phyloP scores from a whole-genome alignment of 352 stramenopile species.

The Albugo laibachii region DNA sequence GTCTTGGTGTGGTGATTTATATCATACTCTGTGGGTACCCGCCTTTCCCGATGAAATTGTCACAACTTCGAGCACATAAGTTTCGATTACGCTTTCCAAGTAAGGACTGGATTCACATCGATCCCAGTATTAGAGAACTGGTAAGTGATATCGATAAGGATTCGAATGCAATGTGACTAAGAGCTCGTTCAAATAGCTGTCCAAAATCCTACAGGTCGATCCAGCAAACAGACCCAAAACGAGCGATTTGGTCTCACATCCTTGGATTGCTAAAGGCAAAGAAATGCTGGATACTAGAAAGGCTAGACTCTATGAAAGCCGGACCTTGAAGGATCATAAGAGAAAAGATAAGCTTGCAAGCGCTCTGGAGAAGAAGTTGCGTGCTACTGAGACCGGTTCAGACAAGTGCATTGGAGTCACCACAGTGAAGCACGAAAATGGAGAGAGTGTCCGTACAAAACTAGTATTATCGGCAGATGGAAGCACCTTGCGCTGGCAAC shows the following conservation, averaged over 20 bases:
- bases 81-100: conserved; percentile 71
- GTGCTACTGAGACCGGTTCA: too few relatives aligned
- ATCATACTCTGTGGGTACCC: conserved; percentile 78
- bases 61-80: conserved; percentile 52
- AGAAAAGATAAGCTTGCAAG: conserved; percentile 41
- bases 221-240: conserved; percentile 39
- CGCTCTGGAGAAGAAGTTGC: conserved; percentile 40
- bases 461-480: conserved; percentile 47
- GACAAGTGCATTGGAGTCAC: conserved; percentile 37
- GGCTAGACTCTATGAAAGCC: conserved; percentile 20
- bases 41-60: conserved; percentile 76
- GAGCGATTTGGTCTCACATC: conserved; percentile 25
- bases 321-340: conserved; percentile 24
- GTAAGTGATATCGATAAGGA: conserved; percentile 2
- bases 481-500: conserved; percentile 50
- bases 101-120: conserved; percentile 53
- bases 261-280: conserved; percentile 40
- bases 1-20: conserved; percentile 76
- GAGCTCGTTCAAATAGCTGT: conserved; percentile 17
- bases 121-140: conserved; percentile 43
- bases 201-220: conserved; percentile 44
- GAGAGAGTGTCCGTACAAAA: conserved; percentile 51
- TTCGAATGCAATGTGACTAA: background rate
- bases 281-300: conserved; percentile 22
- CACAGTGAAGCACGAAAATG: conserved; percentile 67